These are phyloP conservation scores for Lactifluus echinatus DNA, from an alignment of 768 basidiomycete genomes.

Conservation along the genomic window DNA sequence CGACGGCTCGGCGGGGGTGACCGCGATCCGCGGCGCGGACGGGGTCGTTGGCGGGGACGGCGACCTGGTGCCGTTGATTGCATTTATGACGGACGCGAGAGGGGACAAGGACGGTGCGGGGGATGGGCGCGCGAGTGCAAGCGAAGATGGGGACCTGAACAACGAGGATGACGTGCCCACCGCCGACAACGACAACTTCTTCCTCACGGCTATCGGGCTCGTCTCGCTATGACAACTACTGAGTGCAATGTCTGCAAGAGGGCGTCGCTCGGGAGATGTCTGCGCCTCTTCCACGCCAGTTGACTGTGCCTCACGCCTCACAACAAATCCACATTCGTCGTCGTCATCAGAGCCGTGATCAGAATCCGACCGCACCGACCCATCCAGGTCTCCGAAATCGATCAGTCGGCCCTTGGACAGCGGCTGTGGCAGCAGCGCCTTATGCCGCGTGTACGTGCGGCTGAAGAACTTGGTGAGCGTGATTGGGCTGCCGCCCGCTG, in stretches of 20 bases:
- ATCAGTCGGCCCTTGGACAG: slow-evolving; percentile 12
- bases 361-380: neutral
- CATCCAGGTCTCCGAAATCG: slow-evolving; percentile 8
- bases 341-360: neutral
- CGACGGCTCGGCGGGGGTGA: slow-evolving; percentile 9
- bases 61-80: slow-evolving; percentile 14
- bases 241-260: slow-evolving; percentile 19
- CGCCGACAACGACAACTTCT: neutral
- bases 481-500: slow-evolving; percentile 4
- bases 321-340: neutral
- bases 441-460: slow-evolving; percentile 15
- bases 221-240: slow-evolving; percentile 6
- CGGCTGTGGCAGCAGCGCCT: neutral
- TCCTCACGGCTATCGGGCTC: neutral
- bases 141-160: slow-evolving; percentile 4
- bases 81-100: slow-evolving; percentile 19
- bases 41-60: neutral
- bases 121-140: slow-evolving; percentile 25
- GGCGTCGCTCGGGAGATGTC: slow-evolving; percentile 11
- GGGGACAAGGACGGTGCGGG: slow-evolving; percentile 22
- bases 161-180: neutral
- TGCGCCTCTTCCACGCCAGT: neutral
- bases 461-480: slow-evolving; percentile 21
- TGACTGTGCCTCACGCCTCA: neutral
- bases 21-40: slow-evolving; percentile 10